Evolutionary conservation across 108 stramenopile genomes (phyloP), one percentile per base, ranked within the genome.

Genomic region (Nitzschia putrida): DNA sequence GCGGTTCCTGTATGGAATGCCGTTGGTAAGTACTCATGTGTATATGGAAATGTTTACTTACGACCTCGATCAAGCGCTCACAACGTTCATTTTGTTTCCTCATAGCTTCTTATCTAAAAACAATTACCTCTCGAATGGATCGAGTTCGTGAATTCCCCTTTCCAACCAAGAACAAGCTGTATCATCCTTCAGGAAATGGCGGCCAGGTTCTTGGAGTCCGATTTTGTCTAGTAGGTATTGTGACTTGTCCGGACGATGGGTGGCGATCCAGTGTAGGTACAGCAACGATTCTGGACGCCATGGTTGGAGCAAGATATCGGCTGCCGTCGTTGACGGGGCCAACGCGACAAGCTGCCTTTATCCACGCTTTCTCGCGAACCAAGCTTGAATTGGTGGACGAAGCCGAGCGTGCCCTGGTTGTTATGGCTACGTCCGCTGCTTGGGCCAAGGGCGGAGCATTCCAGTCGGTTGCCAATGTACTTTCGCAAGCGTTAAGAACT

Each of bases 201-300:
- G 88, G 88, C 14, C 64, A 59, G 57, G 67, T 78, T 1, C 23
- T 93, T 18, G 57, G 80, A 21, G 74, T 86, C 21, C 40, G 71
- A n/a, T 23, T 90, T 42, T 90, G 88, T 66, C 58, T 93, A 20
- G 82, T 93, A 55, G 92, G 84, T 11, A 82, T 93, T 64, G 80
- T 85, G 21, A 89, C 92, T 13, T 84, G 84, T 67, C 55, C 78
- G 8, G 84, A 90, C 53, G 78, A 81, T 80, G 82, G 74, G 23
- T 69, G 82, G 73, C 63, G 66, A 13, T 80, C 80, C 4, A 34
- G 29, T 34, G 29, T 34, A 4, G 14, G 12, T 56, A 5, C 65
- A 50, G 40, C 42, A 34, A 69, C 47, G 55, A 80, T 85, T 47
- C 67, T 89, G 10, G 85, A 85, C 58, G 70, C 76, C 51, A 34